Evolutionary conservation across 2,329 filamentous ascomycete species (phyloP), one percentile per base, ranked within the genome.

Genomic region (Daldinia sp.): DNA sequence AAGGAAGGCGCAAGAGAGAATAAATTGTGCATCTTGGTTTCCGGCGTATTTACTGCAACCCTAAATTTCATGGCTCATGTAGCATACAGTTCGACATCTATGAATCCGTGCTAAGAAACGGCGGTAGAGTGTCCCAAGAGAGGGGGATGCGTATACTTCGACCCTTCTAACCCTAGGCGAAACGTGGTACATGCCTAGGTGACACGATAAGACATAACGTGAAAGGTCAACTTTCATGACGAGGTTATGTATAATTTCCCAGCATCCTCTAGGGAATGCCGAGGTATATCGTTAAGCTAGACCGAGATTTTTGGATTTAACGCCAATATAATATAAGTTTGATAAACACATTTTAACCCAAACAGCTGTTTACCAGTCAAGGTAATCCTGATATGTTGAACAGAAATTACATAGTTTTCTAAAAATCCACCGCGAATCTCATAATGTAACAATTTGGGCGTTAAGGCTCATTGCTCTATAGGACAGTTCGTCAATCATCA

Each of bases 361-460:
- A 4, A 51, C 26, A 51, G 3, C 7, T 18, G 2, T 51, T 51
- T 33, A 3, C 20, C 20, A 1, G 26, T n/a, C 2, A 18, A 33
- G 18, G 3, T 6, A 1, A 33, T 33, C 3, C 46, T 51, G 7
- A 6, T 51, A 30, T 33, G 3, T 51, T 13, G 15, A 15, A 51
- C 46, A 26, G 33, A 6, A 10, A 6, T 15, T 33, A 51, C 28
- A 51, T 51, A 2, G 18, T 13, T n/a, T 7, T 18, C 12, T 33
- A 51, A 51, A 50, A 51, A 33, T 18, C 46, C 46, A 13, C 46
- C 42, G 13, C 1, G 26, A 33, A 30, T 18, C 7, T 51, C 12
- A 33, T 18, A 33, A 50, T 7, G 46, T 28, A 50, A 13, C 46
- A 51, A 51, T 51, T 51, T 51, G 15, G 12, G 33, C 46, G 46